These are phyloP conservation scores for Trichoderma sp. DNA, from an alignment of 2,329 filamentous ascomycete genomes.

Conservation along the genomic window DNA sequence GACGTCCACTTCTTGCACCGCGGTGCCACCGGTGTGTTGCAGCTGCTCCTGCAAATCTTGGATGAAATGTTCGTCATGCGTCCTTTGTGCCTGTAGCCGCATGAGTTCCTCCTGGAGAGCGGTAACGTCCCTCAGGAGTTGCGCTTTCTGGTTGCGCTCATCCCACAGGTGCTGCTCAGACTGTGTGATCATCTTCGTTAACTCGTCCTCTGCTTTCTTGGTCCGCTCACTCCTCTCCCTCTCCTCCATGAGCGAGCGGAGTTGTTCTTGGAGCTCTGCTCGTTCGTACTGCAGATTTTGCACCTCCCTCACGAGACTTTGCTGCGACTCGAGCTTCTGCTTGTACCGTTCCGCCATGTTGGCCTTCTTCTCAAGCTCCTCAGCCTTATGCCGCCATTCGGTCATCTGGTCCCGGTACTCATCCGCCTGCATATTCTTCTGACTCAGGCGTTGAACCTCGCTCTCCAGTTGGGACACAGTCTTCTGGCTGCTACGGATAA, in stretches of 20 bases:
- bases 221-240: slow-evolving; percentile 41
- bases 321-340: slow-evolving; percentile 63
- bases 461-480: slow-evolving; percentile 58
- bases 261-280: slow-evolving; percentile 54
- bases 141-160: slow-evolving; percentile 50
- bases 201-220: slow-evolving; percentile 44
- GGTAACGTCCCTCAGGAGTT: slow-evolving; percentile 50
- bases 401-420: slow-evolving; percentile 61
- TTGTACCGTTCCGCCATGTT: slow-evolving; percentile 65
- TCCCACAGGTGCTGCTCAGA: slow-evolving; percentile 49
- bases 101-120: slow-evolving; percentile 51
- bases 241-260: slow-evolving; percentile 44
- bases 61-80: slow-evolving; percentile 57
- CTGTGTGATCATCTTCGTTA: slow-evolving; percentile 47
- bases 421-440: slow-evolving; percentile 52
- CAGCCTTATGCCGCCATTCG: slow-evolving; percentile 61
- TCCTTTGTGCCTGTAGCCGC: slow-evolving; percentile 51
- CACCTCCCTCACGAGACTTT: slow-evolving; percentile 58
- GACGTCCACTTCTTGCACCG: slow-evolving; percentile 31
- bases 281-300: slow-evolving; percentile 58
- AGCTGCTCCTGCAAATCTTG: slow-evolving; percentile 63
- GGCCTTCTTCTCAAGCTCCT: slow-evolving; percentile 62
- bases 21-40: slow-evolving; percentile 41
- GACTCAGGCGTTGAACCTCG: slow-evolving; percentile 53
- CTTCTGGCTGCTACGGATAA: slow-evolving; percentile 42